Evolutionary conservation across 371 early-diverging fungal genomes (phyloP).

Genomic region (Gilbertella persicaria): DNA sequence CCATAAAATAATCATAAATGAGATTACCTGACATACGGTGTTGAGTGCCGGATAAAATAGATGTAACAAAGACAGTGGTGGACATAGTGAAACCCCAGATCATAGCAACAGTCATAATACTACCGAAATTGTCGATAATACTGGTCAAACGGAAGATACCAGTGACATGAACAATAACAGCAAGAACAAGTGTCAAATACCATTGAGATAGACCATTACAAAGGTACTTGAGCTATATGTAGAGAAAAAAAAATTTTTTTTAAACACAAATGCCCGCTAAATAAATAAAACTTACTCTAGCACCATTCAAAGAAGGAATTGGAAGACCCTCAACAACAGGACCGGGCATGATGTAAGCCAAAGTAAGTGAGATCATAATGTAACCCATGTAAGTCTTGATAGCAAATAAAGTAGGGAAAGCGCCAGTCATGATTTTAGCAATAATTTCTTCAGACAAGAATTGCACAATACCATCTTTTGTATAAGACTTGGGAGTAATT

Average conservation of each 20-base stretch:
- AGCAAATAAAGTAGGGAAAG: slow-evolving; percentile 57
- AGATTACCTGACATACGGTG: slow-evolving; percentile 75
- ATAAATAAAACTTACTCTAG: slow-evolving; percentile 34
- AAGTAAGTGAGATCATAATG: slow-evolving; percentile 53
- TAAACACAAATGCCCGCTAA: not conserved
- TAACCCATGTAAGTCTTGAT: slow-evolving; percentile 64
- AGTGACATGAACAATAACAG: slow-evolving; percentile 50
- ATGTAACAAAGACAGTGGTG: slow-evolving; percentile 39
- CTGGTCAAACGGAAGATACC: slow-evolving; percentile 53
- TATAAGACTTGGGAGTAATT: slow-evolving; percentile 45
- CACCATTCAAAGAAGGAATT: slow-evolving; percentile 65
- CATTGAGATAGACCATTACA: slow-evolving; percentile 63
- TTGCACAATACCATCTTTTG: slow-evolving; percentile 37
- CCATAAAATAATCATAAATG: slow-evolving; percentile 82
- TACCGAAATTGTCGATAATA: slow-evolving; percentile 66
- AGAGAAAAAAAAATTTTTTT: not conserved
- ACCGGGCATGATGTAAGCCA: slow-evolving; percentile 71
- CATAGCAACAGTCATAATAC: slow-evolving; percentile 60
- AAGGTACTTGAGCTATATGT: slow-evolving; percentile 49
- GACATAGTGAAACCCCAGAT: slow-evolving; percentile 60
- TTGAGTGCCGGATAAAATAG: slow-evolving; percentile 36
- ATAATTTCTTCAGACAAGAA: slow-evolving; percentile 50
- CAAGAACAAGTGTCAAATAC: slow-evolving; percentile 52
- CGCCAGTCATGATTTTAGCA: slow-evolving; percentile 41
- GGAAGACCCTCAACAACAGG: slow-evolving; percentile 70